A percentile compares a stretch with the other conserved stretches of the same genome.
Evolutionary conservation across 768 basidiomycete genomes (phyloP).

Genomic region (Lentinula edodes): DNA sequence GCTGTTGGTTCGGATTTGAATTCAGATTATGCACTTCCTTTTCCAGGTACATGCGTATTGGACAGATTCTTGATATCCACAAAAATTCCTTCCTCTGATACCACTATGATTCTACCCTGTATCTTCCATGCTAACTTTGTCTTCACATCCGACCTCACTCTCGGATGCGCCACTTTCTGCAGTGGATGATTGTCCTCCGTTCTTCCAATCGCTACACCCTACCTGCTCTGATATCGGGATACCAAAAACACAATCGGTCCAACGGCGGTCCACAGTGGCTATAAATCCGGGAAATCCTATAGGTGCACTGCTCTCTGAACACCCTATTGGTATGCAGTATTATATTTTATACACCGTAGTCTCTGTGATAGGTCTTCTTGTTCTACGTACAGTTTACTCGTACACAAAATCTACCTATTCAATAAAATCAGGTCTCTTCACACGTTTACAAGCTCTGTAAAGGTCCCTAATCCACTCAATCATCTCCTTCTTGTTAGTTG

Average conservation of each 20-base stretch:
- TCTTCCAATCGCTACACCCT: conserved; percentile 42
- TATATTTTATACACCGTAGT: too few relatives aligned
- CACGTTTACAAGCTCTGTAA: too few relatives aligned
- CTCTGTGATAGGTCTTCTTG: too few relatives aligned
- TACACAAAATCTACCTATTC: too few relatives aligned
- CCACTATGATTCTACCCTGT: conserved; percentile 50
- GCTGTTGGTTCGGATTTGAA: conserved; percentile 8
- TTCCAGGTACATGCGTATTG: conserved; percentile 41
- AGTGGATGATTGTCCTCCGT: conserved; percentile 19
- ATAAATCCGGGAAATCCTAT: too few relatives aligned
- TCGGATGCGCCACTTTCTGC: too few relatives aligned
- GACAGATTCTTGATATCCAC: conserved; percentile 53
- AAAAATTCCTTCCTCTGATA: conserved; percentile 47
- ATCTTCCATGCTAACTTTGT: conserved; percentile 11
- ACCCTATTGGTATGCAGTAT: too few relatives aligned
- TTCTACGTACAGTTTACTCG: too few relatives aligned
- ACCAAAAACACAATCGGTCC: conserved; percentile 22
- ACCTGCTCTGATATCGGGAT: conserved; percentile 49
- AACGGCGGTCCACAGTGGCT: not conserved
- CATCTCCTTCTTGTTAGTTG: too few relatives aligned
- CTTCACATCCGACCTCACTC: not conserved
- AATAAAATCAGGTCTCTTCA: too few relatives aligned
- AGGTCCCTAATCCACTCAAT: too few relatives aligned
- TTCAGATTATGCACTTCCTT: not conserved
- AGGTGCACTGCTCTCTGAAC: too few relatives aligned